Conservation (phyloP, 331 rosid genomes). For the Saraca asoca region DNA sequence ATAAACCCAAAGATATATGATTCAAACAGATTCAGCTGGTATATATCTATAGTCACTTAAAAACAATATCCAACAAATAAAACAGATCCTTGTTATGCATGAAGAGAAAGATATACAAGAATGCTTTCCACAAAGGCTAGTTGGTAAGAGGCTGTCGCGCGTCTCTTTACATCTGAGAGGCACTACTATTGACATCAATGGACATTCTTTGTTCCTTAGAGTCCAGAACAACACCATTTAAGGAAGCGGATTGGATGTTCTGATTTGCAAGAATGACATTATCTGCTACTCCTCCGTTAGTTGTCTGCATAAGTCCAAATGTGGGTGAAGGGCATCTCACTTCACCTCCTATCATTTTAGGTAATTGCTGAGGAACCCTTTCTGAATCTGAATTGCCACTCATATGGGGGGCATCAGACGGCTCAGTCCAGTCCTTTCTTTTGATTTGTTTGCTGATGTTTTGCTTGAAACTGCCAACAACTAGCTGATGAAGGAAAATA, state of each 20-base stretch:
- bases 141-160: background rate
- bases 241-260: conserved; percentile 8
- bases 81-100: background rate
- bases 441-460: conserved; percentile 24
- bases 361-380: conserved; percentile 17
- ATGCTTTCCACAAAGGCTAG: background rate
- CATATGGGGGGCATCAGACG: conserved; percentile 10
- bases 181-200: conserved; percentile 17
- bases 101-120: background rate
- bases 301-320: conserved; percentile 28
- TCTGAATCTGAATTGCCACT: conserved; percentile 14
- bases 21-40: too few relatives aligned
- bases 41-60: too few relatives aligned
- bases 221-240: conserved; percentile 6
- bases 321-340: conserved; percentile 32
- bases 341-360: conserved; percentile 28
- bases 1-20: too few relatives aligned
- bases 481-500: conserved; percentile 40
- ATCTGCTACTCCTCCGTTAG: conserved; percentile 21
- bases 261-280: background rate
- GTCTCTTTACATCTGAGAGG: background rate
- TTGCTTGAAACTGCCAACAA: conserved; percentile 52
- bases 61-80: too few relatives aligned
- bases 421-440: conserved; percentile 18
- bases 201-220: background rate